Conservation (phyloP, 2,329 filamentous ascomycete genomes). For the Penicillium sp. region DNA sequence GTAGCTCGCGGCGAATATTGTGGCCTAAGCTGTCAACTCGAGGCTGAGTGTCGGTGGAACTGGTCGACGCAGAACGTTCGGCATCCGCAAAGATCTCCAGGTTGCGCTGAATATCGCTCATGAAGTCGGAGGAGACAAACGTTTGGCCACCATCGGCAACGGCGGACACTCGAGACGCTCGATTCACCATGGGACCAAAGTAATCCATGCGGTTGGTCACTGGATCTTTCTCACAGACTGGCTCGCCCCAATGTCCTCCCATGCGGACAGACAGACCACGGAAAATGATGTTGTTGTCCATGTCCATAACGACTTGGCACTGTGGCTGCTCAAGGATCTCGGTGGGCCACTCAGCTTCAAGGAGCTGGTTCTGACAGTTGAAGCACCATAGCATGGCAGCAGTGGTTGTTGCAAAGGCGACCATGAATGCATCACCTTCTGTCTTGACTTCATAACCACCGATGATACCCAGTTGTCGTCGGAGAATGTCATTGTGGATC, state of each 20-base stretch:
- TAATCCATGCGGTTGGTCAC: slow-evolving; percentile 99
- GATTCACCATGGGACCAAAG: slow-evolving; percentile 99
- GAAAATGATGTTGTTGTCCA: slow-evolving; percentile 87
- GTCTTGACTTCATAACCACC: slow-evolving; percentile 99
- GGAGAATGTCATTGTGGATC: slow-evolving; percentile 96
- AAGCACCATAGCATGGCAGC: slow-evolving; percentile 96
- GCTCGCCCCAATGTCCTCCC: slow-evolving; percentile 94
- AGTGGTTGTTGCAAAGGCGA: slow-evolving; percentile 94
- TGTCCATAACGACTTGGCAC: slow-evolving; percentile 78
- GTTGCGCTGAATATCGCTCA: slow-evolving; percentile 89
- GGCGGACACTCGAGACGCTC: slow-evolving; percentile 87
- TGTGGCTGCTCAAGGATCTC: slow-evolving; percentile 86
- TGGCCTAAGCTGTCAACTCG: slow-evolving; percentile 69
- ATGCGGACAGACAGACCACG: slow-evolving; percentile 92
- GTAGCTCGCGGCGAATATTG: slow-evolving; percentile 81
- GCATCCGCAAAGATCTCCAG: slow-evolving; percentile 85
- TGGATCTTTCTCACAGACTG: slow-evolving; percentile 91
- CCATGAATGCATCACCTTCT: slow-evolving; percentile 99
- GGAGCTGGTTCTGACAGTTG: slow-evolving; percentile 81
- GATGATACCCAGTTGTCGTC: slow-evolving; percentile 85
- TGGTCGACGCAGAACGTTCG: slow-evolving; percentile 67
- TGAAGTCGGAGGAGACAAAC: slow-evolving; percentile 94
- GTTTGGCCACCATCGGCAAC: slow-evolving; percentile 97
- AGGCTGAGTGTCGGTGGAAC: slow-evolving; percentile 71
- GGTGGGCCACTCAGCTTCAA: slow-evolving; percentile 88